Percentiles rank a stretch among this genome's conserved stretches.
Conservation (phyloP, 306 rosid species). For the Arachis stenosperma region DNA sequence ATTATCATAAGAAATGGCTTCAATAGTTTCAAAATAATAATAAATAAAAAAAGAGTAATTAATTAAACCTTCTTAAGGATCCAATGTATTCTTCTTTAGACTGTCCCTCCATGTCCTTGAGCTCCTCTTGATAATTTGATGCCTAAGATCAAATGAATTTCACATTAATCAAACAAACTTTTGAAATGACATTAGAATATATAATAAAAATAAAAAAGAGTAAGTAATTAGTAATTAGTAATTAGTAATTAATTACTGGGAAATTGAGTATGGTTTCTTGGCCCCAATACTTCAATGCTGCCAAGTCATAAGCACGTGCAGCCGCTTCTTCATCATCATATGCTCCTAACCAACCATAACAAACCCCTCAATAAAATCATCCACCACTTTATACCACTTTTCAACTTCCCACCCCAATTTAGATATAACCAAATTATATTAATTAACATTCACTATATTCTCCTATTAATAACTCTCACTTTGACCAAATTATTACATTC, state of each 20-base stretch:
- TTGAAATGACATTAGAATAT: no score
- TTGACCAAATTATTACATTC: no score
- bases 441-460: no score
- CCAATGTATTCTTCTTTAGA: constrained; percentile 95
- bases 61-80: constrained; percentile 75
- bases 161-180: no score
- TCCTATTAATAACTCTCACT: no score
- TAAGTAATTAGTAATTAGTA: no score
- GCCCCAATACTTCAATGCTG: constrained; percentile 99
- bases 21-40: background rate
- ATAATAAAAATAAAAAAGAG: no score
- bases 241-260: constrained; percentile 51
- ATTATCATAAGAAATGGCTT: background rate
- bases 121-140: constrained; percentile 66
- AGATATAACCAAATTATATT: no score
- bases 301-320: constrained; percentile 98
- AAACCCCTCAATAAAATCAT: no score
- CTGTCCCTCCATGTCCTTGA: constrained; percentile 78
- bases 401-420: no score
- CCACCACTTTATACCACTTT: no score
- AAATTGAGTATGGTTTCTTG: constrained; percentile 81
- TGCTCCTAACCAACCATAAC: constrained; percentile 58
- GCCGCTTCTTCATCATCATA: constrained; percentile 94
- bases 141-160: constrained; percentile 42
- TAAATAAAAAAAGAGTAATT: no score